Evolutionary conservation across 2,329 filamentous ascomycete genomes (phyloP), one percentile per base, ranked within the genome.

Genomic region (Phaeosphaeria sp.): DNA sequence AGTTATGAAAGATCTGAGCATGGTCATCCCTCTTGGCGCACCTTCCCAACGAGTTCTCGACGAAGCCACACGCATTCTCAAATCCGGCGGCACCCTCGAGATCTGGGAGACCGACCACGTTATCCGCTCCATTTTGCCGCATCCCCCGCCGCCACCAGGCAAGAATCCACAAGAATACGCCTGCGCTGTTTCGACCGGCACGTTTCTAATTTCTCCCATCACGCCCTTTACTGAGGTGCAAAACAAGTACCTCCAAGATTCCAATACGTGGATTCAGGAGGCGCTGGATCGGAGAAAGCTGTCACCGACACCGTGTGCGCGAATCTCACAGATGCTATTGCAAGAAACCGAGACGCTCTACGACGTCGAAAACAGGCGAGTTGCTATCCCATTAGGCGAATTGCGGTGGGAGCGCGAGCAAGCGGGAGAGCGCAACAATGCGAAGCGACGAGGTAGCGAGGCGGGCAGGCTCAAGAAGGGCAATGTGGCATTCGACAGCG

Each of bases 71-170:
- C 90, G 93, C 18, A 79, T 96, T 13, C 81, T 97, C 36, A 88
- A 85, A 64, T 89, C 90, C 0, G 92, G 91, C 17, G 94, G 94
- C 4, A 87, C 87, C 1, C 72, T 97, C 23, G 94, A 97, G 73
- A 83, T 96, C 17, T 97, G 93, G 93, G 93, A 97, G 64, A 90
- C 90, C 5, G 93, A 97, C 77, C 88, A 93, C 72, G 85, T 89
- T 13, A 87, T 97, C 63, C 90, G 93, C 65, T 93, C 93, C 75
- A 83, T 98, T 25, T 83, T 92, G 50, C 91, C 92, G 2, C 91
- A 95, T 72, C 87, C 90, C 1, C 87, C 89, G 2, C 84, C 84
- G 15, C 81, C 85, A 53, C 78, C 83, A 64, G 80, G 83, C 22
- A 81, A 81, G 57, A 83, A 87, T 18, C 83, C 87, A 41, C 85